phyloP scores from a whole-genome alignment of 1,139 yeast species.

The Zygosaccharomyces sapae region DNA sequence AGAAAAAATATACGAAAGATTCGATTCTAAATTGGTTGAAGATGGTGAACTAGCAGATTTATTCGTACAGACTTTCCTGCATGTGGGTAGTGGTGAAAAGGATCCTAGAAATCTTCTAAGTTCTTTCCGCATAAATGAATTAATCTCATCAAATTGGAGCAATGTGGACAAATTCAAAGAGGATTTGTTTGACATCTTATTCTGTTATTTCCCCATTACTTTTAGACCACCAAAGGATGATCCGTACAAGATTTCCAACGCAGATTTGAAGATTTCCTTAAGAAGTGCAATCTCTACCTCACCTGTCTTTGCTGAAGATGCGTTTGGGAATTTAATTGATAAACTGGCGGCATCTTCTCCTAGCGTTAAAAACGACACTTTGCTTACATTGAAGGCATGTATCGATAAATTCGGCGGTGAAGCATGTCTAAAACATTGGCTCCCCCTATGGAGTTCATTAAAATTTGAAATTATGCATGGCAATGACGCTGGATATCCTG shows the following conservation, averaged over 20 bases:
- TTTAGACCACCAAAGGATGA: slow-evolving; percentile 91
- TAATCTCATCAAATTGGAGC: slow-evolving; percentile 46
- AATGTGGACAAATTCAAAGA: slow-evolving; percentile 44
- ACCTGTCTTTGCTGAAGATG: slow-evolving; percentile 62
- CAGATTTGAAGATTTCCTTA: slow-evolving; percentile 60
- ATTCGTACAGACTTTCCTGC: slow-evolving; percentile 55
- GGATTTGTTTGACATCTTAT: slow-evolving; percentile 79
- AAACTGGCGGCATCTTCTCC: slow-evolving; percentile 83
- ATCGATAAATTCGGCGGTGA: slow-evolving; percentile 48
- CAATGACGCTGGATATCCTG: slow-evolving; percentile 43
- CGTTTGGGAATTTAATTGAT: slow-evolving; percentile 74
- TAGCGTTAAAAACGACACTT: slow-evolving; percentile 68
- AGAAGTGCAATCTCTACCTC: slow-evolving; percentile 60
- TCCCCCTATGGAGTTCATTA: slow-evolving; percentile 78
- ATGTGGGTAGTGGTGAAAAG: slow-evolving; percentile 80
- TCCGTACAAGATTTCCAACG: slow-evolving; percentile 77
- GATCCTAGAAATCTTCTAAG: slow-evolving; percentile 82
- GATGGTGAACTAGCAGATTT: slow-evolving; percentile 35
- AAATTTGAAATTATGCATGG: slow-evolving; percentile 83
- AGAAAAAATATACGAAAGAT: slow-evolving; percentile 36
- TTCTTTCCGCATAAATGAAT: slow-evolving; percentile 58
- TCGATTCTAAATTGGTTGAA: slow-evolving; percentile 15
- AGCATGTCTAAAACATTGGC: slow-evolving; percentile 56
- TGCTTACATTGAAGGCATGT: slow-evolving; percentile 58
- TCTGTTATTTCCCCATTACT: slow-evolving; percentile 95